Evolutionary conservation across 805 yeast genomes (phyloP).

Genomic region (Ogataea trehalophila): DNA sequence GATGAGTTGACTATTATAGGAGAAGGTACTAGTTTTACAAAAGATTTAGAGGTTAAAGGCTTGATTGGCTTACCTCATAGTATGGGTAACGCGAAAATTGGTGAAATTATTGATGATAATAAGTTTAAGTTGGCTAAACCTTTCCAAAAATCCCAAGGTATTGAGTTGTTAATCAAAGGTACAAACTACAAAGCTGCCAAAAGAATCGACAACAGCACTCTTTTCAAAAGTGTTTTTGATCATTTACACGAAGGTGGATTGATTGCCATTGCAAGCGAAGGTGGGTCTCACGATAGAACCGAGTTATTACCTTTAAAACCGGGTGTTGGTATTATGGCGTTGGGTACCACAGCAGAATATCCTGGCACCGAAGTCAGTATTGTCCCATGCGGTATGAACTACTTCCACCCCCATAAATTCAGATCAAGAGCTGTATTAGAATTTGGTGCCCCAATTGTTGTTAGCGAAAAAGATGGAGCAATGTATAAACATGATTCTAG

Average conservation of each 20-base stretch:
- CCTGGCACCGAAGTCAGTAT: slow-evolving; percentile 72
- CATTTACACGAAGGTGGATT: slow-evolving; percentile 69
- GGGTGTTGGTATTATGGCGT: slow-evolving; percentile 96
- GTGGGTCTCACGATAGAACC: slow-evolving; percentile 97
- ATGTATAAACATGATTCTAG: slow-evolving; percentile 62
- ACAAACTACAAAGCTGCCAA: slow-evolving; percentile 65
- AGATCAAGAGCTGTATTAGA: slow-evolving; percentile 94
- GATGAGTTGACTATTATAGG: slow-evolving; percentile 63
- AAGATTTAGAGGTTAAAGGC: slow-evolving; percentile 60
- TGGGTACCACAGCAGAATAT: slow-evolving; percentile 75
- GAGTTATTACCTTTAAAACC: slow-evolving; percentile 90
- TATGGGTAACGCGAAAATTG: slow-evolving; percentile 70
- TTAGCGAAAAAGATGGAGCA: slow-evolving; percentile 54
- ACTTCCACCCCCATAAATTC: slow-evolving; percentile 92
- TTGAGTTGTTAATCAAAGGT: slow-evolving; percentile 43
- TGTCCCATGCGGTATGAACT: slow-evolving; percentile 96
- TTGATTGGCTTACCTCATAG: slow-evolving; percentile 73
- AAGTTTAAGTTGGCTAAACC: slow-evolving; percentile 64
- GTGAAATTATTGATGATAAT: slow-evolving; percentile 64
- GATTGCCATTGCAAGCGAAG: slow-evolving; percentile 94
- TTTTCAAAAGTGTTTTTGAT: slow-evolving; percentile 76
- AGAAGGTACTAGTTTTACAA: slow-evolving; percentile 58
- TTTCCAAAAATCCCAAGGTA: slow-evolving; percentile 50
- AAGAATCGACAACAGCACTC: slow-evolving; percentile 75
- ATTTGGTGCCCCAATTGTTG: slow-evolving; percentile 80